phyloP scores from a whole-genome alignment of 495 filamentous ascomycete species.

The Daldinia childiae region DNA sequence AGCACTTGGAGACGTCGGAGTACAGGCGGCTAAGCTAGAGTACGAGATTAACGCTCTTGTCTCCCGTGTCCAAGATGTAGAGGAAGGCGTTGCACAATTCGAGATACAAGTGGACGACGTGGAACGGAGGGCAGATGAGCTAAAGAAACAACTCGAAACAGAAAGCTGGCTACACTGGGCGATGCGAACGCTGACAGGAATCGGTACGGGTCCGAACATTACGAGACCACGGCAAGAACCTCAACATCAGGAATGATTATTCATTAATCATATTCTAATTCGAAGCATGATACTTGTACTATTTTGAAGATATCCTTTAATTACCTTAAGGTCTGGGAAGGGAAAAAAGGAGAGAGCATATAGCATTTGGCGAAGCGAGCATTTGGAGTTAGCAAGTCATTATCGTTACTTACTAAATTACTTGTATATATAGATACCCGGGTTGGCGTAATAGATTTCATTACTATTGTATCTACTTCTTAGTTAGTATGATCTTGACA shows the following conservation, averaged over 20 bases:
- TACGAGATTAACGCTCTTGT: conserved; percentile 88
- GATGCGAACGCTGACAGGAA: conserved; percentile 65
- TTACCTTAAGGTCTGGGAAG: background rate
- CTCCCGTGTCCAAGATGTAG: conserved; percentile 87
- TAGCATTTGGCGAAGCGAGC: conserved; percentile 42
- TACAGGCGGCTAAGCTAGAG: conserved; percentile 86
- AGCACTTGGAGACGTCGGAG: conserved; percentile 80
- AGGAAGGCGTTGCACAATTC: conserved; percentile 82
- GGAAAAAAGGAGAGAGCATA: conserved; percentile 19
- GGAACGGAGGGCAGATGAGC: conserved; percentile 75
- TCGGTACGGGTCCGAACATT: conserved; percentile 67
- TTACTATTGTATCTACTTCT: background rate
- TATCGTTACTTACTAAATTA: conserved; percentile 12
- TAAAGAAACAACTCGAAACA: conserved; percentile 71
- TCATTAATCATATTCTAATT: background rate
- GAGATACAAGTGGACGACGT: conserved; percentile 81
- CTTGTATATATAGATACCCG: conserved; percentile 34
- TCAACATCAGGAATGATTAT: conserved; percentile 6
- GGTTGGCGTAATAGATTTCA: conserved; percentile 16
- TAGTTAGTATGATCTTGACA: background rate
- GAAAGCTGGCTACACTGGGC: conserved; percentile 70
- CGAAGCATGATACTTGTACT: background rate
- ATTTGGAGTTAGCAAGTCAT: conserved; percentile 34
- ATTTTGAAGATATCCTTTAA: conserved; percentile 12
- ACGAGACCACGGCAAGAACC: conserved; percentile 42